phyloP scores from a whole-genome alignment of 2,329 filamentous ascomycete genomes.

The Thielaviopsis euricoi region DNA sequence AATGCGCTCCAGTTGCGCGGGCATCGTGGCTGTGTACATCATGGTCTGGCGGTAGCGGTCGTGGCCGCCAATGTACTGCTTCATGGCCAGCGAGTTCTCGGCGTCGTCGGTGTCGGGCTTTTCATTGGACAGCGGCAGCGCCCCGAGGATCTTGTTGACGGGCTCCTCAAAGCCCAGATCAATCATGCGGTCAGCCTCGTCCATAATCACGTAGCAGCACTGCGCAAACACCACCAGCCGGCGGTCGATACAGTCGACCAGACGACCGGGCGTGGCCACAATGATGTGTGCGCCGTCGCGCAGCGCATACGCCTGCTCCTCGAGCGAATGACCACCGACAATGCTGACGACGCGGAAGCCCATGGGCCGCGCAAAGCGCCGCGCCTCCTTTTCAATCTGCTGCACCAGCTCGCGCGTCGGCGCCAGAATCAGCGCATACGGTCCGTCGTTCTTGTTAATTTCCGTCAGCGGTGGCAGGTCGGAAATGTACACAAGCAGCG shows the following conservation, averaged over 20 bases:
- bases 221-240: constrained; percentile 84
- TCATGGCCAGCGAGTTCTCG: constrained; percentile 76
- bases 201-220: constrained; percentile 98
- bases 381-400: constrained; percentile 88
- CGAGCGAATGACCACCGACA: constrained; percentile 89
- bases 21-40: constrained; percentile 99
- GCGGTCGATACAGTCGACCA: constrained; percentile 92
- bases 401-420: constrained; percentile 95
- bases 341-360: constrained; percentile 94
- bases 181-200: constrained; percentile 98
- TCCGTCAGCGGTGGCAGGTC: constrained; percentile 75
- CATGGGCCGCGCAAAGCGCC: constrained; percentile 77
- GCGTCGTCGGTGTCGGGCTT: constrained; percentile 90
- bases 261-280: constrained; percentile 92
- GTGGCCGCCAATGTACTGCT: constrained; percentile 53
- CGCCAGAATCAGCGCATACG: constrained; percentile 91
- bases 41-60: constrained; percentile 90
- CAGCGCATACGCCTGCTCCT: constrained; percentile 82
- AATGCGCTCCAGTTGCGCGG: constrained; percentile 77
- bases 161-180: constrained; percentile 96
- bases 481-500: constrained; percentile 85
- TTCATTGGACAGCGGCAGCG: constrained; percentile 79
- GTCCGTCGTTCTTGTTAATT: constrained; percentile 79
- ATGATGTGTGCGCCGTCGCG: constrained; percentile 92
- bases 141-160: constrained; percentile 93